Percentiles rank a stretch among this genome's conserved stretches.
Evolutionary conservation across 768 basidiomycete species (phyloP).

Genomic region (Boletus rufocinnamomeus): DNA sequence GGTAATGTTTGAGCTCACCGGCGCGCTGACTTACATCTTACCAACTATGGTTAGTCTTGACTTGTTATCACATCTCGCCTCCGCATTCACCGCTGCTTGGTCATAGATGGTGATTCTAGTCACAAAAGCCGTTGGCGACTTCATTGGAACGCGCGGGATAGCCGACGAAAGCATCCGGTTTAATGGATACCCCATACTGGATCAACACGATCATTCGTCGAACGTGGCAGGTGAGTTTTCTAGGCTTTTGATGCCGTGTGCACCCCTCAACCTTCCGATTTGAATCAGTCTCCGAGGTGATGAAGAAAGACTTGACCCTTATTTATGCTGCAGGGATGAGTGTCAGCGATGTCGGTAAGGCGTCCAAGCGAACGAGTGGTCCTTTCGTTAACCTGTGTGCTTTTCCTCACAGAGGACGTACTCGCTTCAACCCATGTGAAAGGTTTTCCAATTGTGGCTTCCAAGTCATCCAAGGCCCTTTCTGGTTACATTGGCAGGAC

Average conservation of each 20-base stretch:
- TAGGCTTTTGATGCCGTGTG: slow-evolving; percentile 2
- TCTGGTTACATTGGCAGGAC: slow-evolving; percentile 87
- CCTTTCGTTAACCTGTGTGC: slow-evolving; percentile 4
- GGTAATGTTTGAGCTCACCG: slow-evolving; percentile 99
- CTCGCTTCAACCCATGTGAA: slow-evolving; percentile 76
- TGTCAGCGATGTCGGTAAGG: slow-evolving; percentile 77
- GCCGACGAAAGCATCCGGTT: slow-evolving; percentile 97
- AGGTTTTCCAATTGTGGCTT: slow-evolving; percentile 87
- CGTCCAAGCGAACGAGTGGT: background rate
- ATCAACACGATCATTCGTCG: slow-evolving; percentile 92
- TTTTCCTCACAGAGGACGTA: slow-evolving; percentile 56
- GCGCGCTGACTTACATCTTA: slow-evolving; percentile 93
- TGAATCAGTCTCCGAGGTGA: slow-evolving; percentile 77
- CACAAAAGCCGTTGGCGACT: slow-evolving; percentile 96
- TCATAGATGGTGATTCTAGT: slow-evolving; percentile 90
- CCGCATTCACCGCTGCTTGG: slow-evolving; percentile 13
- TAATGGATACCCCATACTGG: slow-evolving; percentile 96
- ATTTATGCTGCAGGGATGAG: slow-evolving; percentile 75
- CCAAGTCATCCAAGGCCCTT: slow-evolving; percentile 59
- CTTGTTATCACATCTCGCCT: slow-evolving; percentile 7
- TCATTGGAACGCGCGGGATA: slow-evolving; percentile 90
- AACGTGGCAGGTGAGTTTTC: slow-evolving; percentile 76
- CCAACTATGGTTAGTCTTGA: slow-evolving; percentile 84
- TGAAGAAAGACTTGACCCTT: slow-evolving; percentile 78
- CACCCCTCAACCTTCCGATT: slow-evolving; percentile 4